Conservation (phyloP, 2,329 filamentous ascomycete species). For the Fusarium sp. region DNA sequence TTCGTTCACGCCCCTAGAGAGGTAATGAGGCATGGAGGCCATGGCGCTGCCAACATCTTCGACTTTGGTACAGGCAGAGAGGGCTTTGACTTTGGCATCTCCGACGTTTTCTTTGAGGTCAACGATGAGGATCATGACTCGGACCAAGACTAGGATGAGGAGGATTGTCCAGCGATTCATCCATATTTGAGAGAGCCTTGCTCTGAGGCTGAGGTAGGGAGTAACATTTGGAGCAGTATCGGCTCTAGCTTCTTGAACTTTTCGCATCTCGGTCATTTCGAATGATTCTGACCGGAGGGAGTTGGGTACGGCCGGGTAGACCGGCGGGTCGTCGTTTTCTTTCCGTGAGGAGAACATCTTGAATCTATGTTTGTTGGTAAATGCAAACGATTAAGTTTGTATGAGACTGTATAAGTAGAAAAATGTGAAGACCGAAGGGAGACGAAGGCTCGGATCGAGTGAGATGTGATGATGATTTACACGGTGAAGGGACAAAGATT, state of each 20-base stretch:
- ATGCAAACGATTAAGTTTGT: constrained; percentile 22
- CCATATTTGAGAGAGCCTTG: constrained; percentile 94
- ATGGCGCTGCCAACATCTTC: constrained; percentile 93
- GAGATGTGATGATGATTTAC: constrained; percentile 15
- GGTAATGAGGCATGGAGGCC: constrained; percentile 98
- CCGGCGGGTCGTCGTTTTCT: constrained; percentile 40
- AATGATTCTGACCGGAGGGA: constrained; percentile 51
- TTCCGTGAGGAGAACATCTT: constrained; percentile 52
- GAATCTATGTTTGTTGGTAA: constrained; percentile 44
- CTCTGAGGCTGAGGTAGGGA: constrained; percentile 89
- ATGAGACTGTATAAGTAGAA: constrained; percentile 12
- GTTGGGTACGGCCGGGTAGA: constrained; percentile 51
- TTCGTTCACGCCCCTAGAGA: constrained; percentile 87
- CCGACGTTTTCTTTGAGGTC: constrained; percentile 78
- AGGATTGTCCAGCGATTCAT: constrained; percentile 97
- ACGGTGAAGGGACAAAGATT: constrained; percentile 22
- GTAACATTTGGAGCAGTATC: constrained; percentile 77
- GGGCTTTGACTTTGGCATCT: constrained; percentile 80
- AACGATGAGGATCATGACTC: constrained; percentile 79
- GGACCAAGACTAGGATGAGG: constrained; percentile 82
- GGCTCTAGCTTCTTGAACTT: constrained; percentile 48
- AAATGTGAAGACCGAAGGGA: constrained; percentile 7
- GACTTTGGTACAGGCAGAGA: constrained; percentile 89
- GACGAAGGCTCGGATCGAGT: neutral
- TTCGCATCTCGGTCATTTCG: constrained; percentile 47